Evolutionary conservation across 768 basidiomycete genomes (phyloP), one percentile per base, ranked within the genome.

Genomic region (Tricholoma sp.): DNA sequence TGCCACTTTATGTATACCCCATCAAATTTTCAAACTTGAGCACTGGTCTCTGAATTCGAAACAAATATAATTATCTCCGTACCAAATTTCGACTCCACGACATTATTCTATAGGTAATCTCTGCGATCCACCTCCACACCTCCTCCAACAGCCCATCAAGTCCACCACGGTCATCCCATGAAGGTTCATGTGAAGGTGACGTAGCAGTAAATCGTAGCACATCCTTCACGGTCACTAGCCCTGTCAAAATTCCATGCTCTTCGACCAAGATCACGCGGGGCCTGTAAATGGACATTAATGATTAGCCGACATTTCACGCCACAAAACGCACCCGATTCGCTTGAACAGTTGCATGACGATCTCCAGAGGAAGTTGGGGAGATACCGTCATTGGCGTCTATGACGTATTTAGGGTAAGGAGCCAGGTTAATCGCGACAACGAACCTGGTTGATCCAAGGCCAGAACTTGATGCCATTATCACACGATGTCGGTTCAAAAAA

Each of bases 321-420:
- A 17, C 31, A 55, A 34, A 12, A 78, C 92, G 63, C 65, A 97
- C 97, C 97, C 97, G 89, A 99, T 91, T 47, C 93, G 82, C 68
- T 96, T 92, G 79, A 98, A 99, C 28, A 99, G 74, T 66, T 99
- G 94, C 89, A 97, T 93, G 7, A 95, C 93, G 54, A 98, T 94
- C 70, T 99, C 97, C 42, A 99, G 76, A 0, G 94, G 94, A 39
- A 97, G 80, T 60, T 91, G 91, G 1, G 94, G 88, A 6, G 94
- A 88, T 10, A 97, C 94, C 0, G 91, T 94, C 65, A 99, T 80
- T 0, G 96, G 94, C 0, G 94, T 96, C 97, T 67, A 36, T 33
- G 51, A 31, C 4, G 52, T 15, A 13, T 6, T 17, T 10, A 13
- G 17, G 52, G 51, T 28, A 31, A 13, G 50, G 6, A 18, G 24